Conservation (phyloP, 2,329 filamentous ascomycete species). For the Microdochium paspali region DNA sequence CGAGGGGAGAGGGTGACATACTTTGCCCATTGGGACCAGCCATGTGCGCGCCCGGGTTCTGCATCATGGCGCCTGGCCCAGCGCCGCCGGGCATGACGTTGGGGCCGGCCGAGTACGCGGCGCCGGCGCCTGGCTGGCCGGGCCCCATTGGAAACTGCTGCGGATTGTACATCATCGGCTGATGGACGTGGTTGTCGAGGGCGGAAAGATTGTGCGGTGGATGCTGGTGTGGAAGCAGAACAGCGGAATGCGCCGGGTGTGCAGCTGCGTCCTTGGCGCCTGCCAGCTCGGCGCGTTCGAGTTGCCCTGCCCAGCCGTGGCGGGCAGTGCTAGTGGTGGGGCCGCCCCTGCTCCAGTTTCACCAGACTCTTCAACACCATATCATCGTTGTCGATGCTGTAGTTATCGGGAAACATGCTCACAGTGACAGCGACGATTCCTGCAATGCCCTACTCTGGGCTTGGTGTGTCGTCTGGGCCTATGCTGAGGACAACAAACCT, state of each 20-base stretch:
- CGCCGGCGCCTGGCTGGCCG: constrained; percentile 28
- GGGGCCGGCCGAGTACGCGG: constrained; percentile 35
- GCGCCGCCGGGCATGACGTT: constrained; percentile 43
- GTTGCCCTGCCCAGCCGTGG: neutral
- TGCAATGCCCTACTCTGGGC: too few species aligned
- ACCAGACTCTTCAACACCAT: neutral
- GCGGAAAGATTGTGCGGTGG: neutral
- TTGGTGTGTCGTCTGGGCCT: too few species aligned
- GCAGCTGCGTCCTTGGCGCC: neutral
- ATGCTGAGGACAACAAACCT: too few species aligned
- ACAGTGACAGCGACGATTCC: too few species aligned
- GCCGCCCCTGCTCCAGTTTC: neutral
- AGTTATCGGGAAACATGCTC: neutral
- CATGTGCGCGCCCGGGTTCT: constrained; percentile 52
- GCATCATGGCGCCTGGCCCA: constrained; percentile 53
- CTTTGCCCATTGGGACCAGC: constrained; percentile 46
- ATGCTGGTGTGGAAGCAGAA: neutral
- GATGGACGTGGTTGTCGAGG: constrained; percentile 6
- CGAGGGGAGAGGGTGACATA: constrained; percentile 24
- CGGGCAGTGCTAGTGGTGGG: neutral
- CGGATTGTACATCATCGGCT: constrained; percentile 50
- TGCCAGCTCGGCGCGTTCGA: neutral
- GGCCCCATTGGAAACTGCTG: constrained; percentile 46
- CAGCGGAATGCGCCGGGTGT: neutral
- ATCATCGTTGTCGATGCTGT: neutral